Base-by-base conservation (phyloP, 2,329 filamentous ascomycete genomes). In the Emmonsiellopsis sp. region DNA sequence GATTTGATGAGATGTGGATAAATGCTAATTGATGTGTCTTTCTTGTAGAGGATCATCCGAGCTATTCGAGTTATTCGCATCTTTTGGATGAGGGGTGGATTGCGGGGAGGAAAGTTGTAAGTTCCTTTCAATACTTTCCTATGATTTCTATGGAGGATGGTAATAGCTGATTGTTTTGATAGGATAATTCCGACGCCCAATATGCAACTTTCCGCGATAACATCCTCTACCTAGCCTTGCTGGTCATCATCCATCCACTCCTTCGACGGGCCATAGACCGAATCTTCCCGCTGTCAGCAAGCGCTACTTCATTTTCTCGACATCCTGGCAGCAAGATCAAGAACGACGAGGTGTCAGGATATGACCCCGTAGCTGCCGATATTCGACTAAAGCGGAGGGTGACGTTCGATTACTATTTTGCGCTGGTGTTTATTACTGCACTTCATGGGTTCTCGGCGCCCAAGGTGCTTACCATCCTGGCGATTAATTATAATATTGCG, bases 151-250 rank as follows among this genome's bases (percentile, higher is more conserved):
- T 46, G 6, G 5, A 33, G 6, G 9, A 33, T n/a, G 34, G 13
- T 7, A 2, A 34, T 39, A 5, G 14, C 46, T 48, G 46, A 48
- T 13, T 45, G 53, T 50, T 46, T 42, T 43, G 57, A 2, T 57
- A 90, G 86, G 93, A 98, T 72, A 84, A 90, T 58, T 93, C 90
- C 40, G 93, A 98, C 71, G 71, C 80, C 34, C 93, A 98, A 70
- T 98, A 97, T 71, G 76, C 79, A 55, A 84, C 82, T 39, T 96
- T 98, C 66, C 85, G 94, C 60, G 75, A 80, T 57, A 97, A 97
- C 64, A 78, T 97, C 39, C 91, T 89, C 2, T 88, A 87, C 66
- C 83, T 97, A 69, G 76, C 81, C 7, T 60, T 84, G 8, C 80
- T 97, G 5, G 73, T 97, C 11, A 60, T 87, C 31, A 69, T 90